Percentiles rank a stretch among this genome's conserved stretches.
Evolutionary conservation across 176 grass and related monocot genomes (phyloP).

Genomic region (Musa beccarii): DNA sequence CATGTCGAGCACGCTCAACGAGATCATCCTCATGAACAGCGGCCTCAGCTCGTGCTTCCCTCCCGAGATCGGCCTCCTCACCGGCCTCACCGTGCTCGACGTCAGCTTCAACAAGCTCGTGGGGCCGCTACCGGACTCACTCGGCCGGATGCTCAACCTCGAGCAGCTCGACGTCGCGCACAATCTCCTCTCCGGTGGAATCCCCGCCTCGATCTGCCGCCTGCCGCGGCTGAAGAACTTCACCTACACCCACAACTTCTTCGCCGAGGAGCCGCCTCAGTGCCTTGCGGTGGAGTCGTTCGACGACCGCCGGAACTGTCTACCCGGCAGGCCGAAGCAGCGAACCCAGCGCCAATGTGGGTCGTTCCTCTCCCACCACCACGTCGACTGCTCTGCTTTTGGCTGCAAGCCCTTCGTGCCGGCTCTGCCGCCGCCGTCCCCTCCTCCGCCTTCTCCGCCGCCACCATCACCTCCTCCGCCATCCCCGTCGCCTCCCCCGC

Average conservation of each 20-base stretch:
- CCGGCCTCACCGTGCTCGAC: too few relatives aligned
- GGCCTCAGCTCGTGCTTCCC: not conserved
- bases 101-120: too few relatives aligned
- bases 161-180: too few relatives aligned
- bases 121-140: too few relatives aligned
- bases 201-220: not conserved
- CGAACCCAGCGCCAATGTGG: not conserved
- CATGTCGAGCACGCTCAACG: not conserved
- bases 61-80: too few relatives aligned
- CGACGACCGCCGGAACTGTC: not conserved
- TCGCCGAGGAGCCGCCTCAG: not conserved
- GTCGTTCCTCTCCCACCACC: not conserved
- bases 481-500: too few relatives aligned
- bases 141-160: too few relatives aligned
- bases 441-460: not conserved
- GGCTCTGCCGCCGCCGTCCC: not conserved
- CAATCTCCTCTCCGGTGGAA: not conserved
- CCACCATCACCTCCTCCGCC: too few relatives aligned
- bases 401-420: not conserved
- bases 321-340: not conserved
- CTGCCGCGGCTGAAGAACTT: not conserved
- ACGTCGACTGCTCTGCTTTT: not conserved
- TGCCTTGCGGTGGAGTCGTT: not conserved
- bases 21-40: conserved; percentile 3
- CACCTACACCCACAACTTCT: conserved; percentile 1